Conservation (phyloP, 164 flowering plant species). For the grape (Vitis vinifera) region ASM3070453v1 NC_081817.1:7538501-7539000, state of each 20-base stretch:
- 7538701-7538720: constrained; percentile 58
- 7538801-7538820: constrained; percentile 24
- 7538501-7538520: constrained; percentile 85
- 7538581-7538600: constrained; percentile 75
- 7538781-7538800: constrained; percentile 87
- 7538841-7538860: not conserved
- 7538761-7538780: constrained; percentile 94
- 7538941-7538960: constrained; percentile 73
- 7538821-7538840: constrained; percentile 1
- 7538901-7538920: constrained; percentile 88
- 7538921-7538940: constrained; percentile 84
- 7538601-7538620: constrained; percentile 80
- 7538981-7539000: constrained; percentile 58
- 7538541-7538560: constrained; percentile 52
- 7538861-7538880: not conserved
- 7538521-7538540: constrained; percentile 57
- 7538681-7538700: constrained; percentile 54
- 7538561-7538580: constrained; percentile 71
- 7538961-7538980: constrained; percentile 61
- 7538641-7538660: constrained; percentile 76
- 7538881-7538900: constrained; percentile 16
- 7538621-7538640: constrained; percentile 82
- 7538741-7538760: constrained; percentile 93
- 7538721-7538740: constrained; percentile 84
- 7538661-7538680: constrained; percentile 46